Base-by-base conservation (phyloP, 805 yeast species). In the Priceomyces castillae region DNA sequence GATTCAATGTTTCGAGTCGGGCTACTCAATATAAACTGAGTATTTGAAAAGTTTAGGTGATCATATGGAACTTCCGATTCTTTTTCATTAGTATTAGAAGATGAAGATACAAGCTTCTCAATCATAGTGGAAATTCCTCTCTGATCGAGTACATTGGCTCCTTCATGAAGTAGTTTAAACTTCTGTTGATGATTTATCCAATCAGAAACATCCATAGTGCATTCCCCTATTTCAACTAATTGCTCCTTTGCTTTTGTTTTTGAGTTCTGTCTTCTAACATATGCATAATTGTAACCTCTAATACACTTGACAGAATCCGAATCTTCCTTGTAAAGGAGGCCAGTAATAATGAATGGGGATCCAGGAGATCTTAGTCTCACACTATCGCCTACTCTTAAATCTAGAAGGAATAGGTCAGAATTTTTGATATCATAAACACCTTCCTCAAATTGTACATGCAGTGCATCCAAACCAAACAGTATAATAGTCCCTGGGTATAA, bases 261-360 rank as follows among this genome's bases (percentile, higher is more conserved):
- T 18, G 44, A 51, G n/a, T 50, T 49, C 26, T 40, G 53, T 52
- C 58, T 48, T 46, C 54, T 64, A 5, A 71, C 59, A 47, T 64
- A 62, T 2, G 80, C 75, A 0, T 71, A 64, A 53, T 81, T 81
- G 52, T 67, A 83, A 0, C 90, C 90, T 49, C 89, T 64, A 44
- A 80, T 67, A 54, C 89, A 83, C 39, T 69, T 59, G 5, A 82
- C 71, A 0, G 49, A 49, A 14, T 57, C 51, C 7, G 46, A 48
- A 6, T 58, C 53, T 1, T 42, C 42, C 3, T 44, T 49, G 18
- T 39, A 40, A 15, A 37, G 28, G 28, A 83, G 56, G 0, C 82
- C 86, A 1, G 74, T 67, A 2, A 83, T 78, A 4, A 47, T 42
- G 51, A 69, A 78, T 5, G 56, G 56, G 1, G 57, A 48, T 6